Percentiles rank a stretch among this genome's conserved stretches.
Conservation (phyloP, 2,329 filamentous ascomycete genomes). For the Hymenoscyphus albidus region DNA sequence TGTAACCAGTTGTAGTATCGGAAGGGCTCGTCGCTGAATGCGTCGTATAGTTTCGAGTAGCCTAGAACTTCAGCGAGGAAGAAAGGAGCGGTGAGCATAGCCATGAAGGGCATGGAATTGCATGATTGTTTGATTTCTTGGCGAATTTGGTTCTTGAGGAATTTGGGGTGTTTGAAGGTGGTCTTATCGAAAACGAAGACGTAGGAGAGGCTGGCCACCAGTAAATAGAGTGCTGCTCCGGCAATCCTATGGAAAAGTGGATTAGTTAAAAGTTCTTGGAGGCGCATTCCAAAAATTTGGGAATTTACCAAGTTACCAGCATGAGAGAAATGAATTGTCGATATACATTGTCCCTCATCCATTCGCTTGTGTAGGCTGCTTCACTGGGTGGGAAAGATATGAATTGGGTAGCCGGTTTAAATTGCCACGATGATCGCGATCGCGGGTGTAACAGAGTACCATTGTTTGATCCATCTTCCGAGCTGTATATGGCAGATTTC, state of each 20-base stretch:
- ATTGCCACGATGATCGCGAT: constrained; percentile 60
- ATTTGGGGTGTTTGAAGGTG: constrained; percentile 85
- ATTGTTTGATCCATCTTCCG: constrained; percentile 43
- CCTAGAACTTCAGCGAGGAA: constrained; percentile 82
- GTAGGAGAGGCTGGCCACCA: constrained; percentile 80
- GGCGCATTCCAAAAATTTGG: not conserved
- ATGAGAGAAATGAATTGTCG: constrained; percentile 75
- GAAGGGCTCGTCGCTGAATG: constrained; percentile 69
- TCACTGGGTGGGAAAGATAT: constrained; percentile 66
- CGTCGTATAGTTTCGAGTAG: constrained; percentile 83
- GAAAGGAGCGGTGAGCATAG: constrained; percentile 73
- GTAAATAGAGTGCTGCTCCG: constrained; percentile 78
- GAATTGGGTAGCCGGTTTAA: constrained; percentile 68
- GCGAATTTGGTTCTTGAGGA: constrained; percentile 86
- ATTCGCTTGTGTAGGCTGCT: constrained; percentile 75
- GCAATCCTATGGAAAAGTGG: constrained; percentile 63
- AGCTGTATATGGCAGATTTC: constrained; percentile 50
- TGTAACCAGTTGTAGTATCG: constrained; percentile 75
- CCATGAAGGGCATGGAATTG: constrained; percentile 74
- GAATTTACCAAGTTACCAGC: constrained; percentile 75
- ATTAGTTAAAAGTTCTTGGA: constrained; percentile 11
- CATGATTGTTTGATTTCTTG: constrained; percentile 82
- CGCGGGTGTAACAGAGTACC: constrained; percentile 53
- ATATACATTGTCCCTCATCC: constrained; percentile 71
- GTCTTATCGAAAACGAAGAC: constrained; percentile 87